Percentiles rank a stretch among this genome's conserved stretches.
Evolutionary conservation across 2,329 filamentous ascomycete genomes (phyloP).

Genomic region (Colletotrichum gigasporum): DNA sequence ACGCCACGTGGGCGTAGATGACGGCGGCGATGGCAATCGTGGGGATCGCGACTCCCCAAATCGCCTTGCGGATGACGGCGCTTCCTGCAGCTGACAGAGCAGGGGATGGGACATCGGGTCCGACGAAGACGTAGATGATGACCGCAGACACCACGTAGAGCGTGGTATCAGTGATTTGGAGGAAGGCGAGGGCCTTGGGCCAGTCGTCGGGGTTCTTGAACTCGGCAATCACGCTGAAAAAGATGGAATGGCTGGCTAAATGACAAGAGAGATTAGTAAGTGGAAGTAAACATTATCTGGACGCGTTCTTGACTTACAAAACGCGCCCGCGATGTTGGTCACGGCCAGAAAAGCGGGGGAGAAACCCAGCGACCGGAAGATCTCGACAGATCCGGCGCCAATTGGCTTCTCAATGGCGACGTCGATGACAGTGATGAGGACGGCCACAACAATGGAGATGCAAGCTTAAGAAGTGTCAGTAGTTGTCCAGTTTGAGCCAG

Average conservation of each 20-base stretch:
- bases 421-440: slow-evolving; percentile 72
- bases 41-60: slow-evolving; percentile 74
- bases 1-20: slow-evolving; percentile 73
- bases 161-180: slow-evolving; percentile 67
- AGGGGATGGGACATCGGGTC: slow-evolving; percentile 68
- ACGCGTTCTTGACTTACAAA: slow-evolving; percentile 48
- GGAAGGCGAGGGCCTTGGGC: slow-evolving; percentile 54
- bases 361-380: slow-evolving; percentile 52
- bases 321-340: slow-evolving; percentile 74
- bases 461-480: slow-evolving; percentile 51
- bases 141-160: slow-evolving; percentile 73
- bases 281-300: too few species aligned
- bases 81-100: slow-evolving; percentile 70
- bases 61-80: slow-evolving; percentile 65
- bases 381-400: slow-evolving; percentile 43
- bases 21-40: slow-evolving; percentile 78
- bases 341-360: slow-evolving; percentile 64
- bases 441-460: slow-evolving; percentile 69
- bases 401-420: slow-evolving; percentile 60
- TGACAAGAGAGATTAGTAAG: not conserved
- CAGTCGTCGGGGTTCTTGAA: slow-evolving; percentile 69
- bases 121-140: slow-evolving; percentile 75
- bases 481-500: not conserved
- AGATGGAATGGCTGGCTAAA: slow-evolving; percentile 68
- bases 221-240: slow-evolving; percentile 73